Conservation (phyloP, 345 rosid genomes). For the Turritis glabra region DNA sequence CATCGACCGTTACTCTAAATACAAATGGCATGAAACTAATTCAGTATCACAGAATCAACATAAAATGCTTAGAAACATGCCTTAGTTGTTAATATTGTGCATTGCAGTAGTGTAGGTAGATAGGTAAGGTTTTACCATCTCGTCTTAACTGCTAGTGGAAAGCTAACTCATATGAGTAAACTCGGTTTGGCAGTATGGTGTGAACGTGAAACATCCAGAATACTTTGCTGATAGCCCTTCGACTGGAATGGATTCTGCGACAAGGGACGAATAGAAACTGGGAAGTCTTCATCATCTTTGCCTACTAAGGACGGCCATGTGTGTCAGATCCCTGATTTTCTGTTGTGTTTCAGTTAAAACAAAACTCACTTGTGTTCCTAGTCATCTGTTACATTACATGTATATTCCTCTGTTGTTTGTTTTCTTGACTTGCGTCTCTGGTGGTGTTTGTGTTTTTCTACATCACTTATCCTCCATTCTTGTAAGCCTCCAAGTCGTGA, state of each 20-base stretch:
- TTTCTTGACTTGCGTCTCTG: constrained; percentile 12
- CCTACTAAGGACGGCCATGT: background rate
- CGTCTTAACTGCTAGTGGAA: background rate
- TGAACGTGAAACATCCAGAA: constrained; percentile 91
- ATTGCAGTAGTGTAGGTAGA: constrained; percentile 5
- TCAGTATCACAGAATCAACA: background rate
- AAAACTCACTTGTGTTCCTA: constrained; percentile 6
- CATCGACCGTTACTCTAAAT: background rate
- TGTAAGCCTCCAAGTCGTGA: constrained; percentile 1
- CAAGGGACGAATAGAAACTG: constrained; percentile 56
- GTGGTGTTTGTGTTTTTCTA: constrained; percentile 1
- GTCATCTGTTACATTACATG: constrained; percentile 24
- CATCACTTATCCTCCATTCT: constrained; percentile 5
- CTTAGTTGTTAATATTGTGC: background rate
- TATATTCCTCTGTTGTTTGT: constrained; percentile 22
- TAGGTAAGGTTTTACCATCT: background rate
- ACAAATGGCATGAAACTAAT: background rate
- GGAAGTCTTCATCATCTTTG: constrained; percentile 8
- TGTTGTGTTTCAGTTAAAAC: constrained; percentile 24
- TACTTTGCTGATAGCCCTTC: constrained; percentile 84
- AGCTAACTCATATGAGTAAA: constrained; percentile 10
- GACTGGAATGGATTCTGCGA: constrained; percentile 61
- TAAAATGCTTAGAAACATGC: background rate
- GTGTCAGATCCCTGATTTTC: background rate
- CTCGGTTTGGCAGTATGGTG: constrained; percentile 66